Base-by-base conservation (phyloP, 257 asterid species). In the Capsicum chinense region DNA sequence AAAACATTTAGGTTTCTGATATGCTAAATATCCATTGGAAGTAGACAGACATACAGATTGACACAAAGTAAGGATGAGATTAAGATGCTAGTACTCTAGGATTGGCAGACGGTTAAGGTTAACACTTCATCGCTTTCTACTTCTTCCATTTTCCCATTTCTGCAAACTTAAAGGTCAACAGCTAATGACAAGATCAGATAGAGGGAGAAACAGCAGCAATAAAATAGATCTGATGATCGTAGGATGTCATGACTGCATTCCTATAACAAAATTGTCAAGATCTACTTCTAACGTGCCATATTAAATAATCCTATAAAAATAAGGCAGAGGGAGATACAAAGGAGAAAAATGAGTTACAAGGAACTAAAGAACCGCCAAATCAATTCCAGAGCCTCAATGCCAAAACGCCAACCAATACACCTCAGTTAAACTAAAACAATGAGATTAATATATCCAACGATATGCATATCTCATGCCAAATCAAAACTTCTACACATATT, bases 401-500 rank as follows among this genome's bases (percentile, higher is more conserved):
- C 39, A 39, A 69, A 69, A 39, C 8, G 14, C 26, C 54, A 69
- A 15, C 78, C 78, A 69, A 69, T 39, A 69, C 79, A 71, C 35
- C 37, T 71, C 52, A 8, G 11, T 76, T 52, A 52, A 52, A 52
- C 81, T 14, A 76, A 76, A 76, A 21, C 21, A 50, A 26, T 64
- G 44, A 52, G 63, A 76, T 52, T 50, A 19, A 76, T 76, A 76
- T 26, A 54, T 21, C 44, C 44, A 52, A 52, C 21, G 48, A 78
- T 33, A 26, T 78, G 33, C 64, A 33, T 54, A 78, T 78, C 19
- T 57, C 64, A 52, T 54, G 50, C 48, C 69, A 54, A 44, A 48
- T 21, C 39, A 67, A 33, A 37, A 68, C 80, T 82, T 39, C 58
- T 39, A 58, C 64, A 73, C n/a, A 56, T n/a, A 86, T 56, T 85